A percentile compares a stretch with the other conserved stretches of the same genome.
Conservation (phyloP, 306 rosid genomes). For the Fagus sylvatica region DNA sequence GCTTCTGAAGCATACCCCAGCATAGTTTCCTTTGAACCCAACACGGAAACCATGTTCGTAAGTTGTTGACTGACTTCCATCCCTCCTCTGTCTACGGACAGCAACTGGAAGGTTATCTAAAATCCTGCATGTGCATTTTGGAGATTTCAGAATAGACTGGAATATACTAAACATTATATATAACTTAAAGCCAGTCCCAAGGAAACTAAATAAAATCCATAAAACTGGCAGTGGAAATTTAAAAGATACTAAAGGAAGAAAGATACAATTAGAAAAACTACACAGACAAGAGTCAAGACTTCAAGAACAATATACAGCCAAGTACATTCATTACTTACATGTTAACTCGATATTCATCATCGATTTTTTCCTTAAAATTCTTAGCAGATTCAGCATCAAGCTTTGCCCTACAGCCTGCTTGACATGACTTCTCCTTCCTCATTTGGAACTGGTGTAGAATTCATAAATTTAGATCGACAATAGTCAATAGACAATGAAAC, state of each 20-base stretch:
- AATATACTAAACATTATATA: background rate
- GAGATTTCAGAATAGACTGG: slow-evolving; percentile 18
- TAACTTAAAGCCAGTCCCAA: background rate
- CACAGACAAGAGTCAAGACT: background rate
- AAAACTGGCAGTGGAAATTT: slow-evolving; percentile 8
- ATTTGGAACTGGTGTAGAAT: slow-evolving; percentile 62
- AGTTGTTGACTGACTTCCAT: slow-evolving; percentile 84
- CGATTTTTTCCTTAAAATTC: slow-evolving; percentile 90
- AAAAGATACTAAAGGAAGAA: slow-evolving; percentile 15
- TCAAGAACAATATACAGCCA: background rate
- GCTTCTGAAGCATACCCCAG: slow-evolving; percentile 69
- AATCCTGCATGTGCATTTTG: slow-evolving; percentile 64
- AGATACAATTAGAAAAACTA: background rate
- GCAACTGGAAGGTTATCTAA: slow-evolving; percentile 99
- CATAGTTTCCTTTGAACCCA: slow-evolving; percentile 95
- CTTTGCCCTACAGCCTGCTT: slow-evolving; percentile 53
- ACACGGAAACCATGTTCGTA: slow-evolving; percentile 96
- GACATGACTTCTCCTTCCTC: slow-evolving; percentile 91
- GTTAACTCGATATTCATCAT: slow-evolving; percentile 91
- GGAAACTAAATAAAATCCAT: slow-evolving; percentile 15
- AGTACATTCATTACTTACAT: slow-evolving; percentile 55
- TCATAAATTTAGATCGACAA: slow-evolving; percentile 16
- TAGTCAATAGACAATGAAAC: slow-evolving; percentile 3
- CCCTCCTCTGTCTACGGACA: slow-evolving; percentile 89
- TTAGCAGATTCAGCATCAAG: slow-evolving; percentile 81